phyloP scores from a whole-genome alignment of 805 yeast genomes.

The Candida lessepsii region DNA sequence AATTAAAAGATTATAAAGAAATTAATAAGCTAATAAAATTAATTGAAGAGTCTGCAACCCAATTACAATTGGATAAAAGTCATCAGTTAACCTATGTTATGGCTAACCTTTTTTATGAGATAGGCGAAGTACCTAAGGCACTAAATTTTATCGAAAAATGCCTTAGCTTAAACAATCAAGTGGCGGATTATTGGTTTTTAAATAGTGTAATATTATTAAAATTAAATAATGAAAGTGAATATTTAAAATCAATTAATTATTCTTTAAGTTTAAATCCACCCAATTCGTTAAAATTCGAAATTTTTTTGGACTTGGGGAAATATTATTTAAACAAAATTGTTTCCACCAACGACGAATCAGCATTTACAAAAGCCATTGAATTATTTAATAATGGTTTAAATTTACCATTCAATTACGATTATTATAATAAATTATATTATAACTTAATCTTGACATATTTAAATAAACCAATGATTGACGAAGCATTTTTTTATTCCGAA shows the following conservation, averaged over 20 bases:
- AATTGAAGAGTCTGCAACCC: constrained; percentile 1
- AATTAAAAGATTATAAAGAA: not conserved
- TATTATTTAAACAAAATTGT: constrained; percentile 1
- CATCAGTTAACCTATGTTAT: not conserved
- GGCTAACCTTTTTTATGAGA: not conserved
- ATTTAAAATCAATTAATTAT: constrained; percentile 3
- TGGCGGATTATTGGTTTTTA: constrained; percentile 5
- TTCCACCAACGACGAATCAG: not conserved
- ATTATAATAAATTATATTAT: constrained; percentile 8
- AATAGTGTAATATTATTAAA: constrained; percentile 1
- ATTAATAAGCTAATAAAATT: constrained; percentile 1
- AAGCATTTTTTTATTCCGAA: constrained; percentile 9
- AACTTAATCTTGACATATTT: constrained; percentile 8
- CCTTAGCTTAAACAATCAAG: not conserved
- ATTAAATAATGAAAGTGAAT: constrained; percentile 7
- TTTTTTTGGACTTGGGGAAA: constrained; percentile 4
- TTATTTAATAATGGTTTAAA: not conserved
- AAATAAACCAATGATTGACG: constrained; percentile 1
- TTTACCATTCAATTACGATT: constrained; percentile 1
- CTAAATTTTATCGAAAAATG: not conserved
- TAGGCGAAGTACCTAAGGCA: constrained; percentile 1
- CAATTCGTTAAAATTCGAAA: constrained; percentile 4
- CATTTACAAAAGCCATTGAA: not conserved
- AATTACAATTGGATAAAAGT: not conserved
- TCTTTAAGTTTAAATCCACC: not conserved